Conservation (phyloP, 1,139 yeast species). For the Yamadazyma mexicana region DNA sequence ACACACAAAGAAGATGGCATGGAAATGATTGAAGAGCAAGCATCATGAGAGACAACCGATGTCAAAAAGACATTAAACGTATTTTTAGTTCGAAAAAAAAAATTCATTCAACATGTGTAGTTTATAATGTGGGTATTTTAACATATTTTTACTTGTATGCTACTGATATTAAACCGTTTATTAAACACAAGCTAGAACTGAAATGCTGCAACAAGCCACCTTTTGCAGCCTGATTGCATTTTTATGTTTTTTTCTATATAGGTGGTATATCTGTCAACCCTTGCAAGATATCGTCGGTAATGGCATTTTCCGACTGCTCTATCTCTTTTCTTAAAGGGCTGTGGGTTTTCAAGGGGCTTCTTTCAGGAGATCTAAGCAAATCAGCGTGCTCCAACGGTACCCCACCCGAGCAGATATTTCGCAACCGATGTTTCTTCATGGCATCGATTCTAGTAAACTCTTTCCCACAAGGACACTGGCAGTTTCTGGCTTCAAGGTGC, state of each 20-base stretch:
- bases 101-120: background rate
- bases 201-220: background rate
- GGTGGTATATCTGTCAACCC: constrained; percentile 8
- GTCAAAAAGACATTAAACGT: too few species aligned
- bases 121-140: background rate
- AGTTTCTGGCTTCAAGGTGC: constrained; percentile 72
- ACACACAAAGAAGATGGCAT: constrained; percentile 54
- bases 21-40: background rate
- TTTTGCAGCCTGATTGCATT: background rate
- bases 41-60: too few species aligned
- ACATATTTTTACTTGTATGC: too few species aligned
- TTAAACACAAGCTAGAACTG: constrained; percentile 2
- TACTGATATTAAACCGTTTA: background rate
- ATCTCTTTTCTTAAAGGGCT: constrained; percentile 5
- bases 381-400: constrained; percentile 13
- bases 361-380: constrained; percentile 9
- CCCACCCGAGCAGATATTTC: constrained; percentile 80
- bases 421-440: constrained; percentile 71
- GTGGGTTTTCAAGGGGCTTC: constrained; percentile 1
- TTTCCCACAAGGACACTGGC: constrained; percentile 86
- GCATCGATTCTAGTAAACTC: constrained; percentile 91
- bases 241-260: constrained; percentile 5
- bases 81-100: too few species aligned
- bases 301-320: constrained; percentile 7
- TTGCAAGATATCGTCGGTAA: constrained; percentile 7